Percentiles rank a stretch among this genome's conserved stretches.
Evolutionary conservation across 1,284 basidiomycete species (phyloP).

Genomic region (Tilletia setariae): DNA sequence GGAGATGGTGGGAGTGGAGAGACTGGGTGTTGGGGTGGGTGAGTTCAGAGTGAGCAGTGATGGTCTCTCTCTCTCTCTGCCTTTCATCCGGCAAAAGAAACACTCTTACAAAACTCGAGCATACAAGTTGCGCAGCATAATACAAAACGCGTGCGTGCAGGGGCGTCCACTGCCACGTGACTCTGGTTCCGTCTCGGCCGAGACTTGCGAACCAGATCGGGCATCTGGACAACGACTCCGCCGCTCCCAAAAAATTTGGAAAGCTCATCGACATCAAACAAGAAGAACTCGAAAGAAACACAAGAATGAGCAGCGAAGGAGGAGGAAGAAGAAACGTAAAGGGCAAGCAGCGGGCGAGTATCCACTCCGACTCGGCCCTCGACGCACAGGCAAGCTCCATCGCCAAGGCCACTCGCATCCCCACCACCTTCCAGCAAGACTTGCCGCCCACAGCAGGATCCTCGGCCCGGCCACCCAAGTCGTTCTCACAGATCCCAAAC

Average conservation of each 20-base stretch:
- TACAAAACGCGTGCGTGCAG: neutral
- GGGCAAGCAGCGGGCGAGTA: neutral
- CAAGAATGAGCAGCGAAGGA: slow-evolving; percentile 1
- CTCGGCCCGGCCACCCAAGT: slow-evolving; percentile 43
- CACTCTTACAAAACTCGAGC: neutral
- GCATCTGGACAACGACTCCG: neutral
- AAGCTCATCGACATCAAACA: neutral
- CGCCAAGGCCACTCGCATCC: slow-evolving; percentile 40
- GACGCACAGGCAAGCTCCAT: slow-evolving; percentile 44
- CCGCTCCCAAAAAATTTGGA: slow-evolving; percentile 10
- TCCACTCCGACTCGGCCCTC: slow-evolving; percentile 24
- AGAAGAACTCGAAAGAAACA: neutral
- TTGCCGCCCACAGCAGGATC: slow-evolving; percentile 28
- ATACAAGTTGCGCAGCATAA: neutral
- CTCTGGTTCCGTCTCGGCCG: too few species aligned
- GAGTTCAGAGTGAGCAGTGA: too few species aligned
- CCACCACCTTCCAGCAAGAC: slow-evolving; percentile 41
- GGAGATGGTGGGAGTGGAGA: too few species aligned
- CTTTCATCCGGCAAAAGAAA: neutral
- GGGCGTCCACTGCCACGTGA: too few species aligned
- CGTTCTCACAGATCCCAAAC: slow-evolving; percentile 40
- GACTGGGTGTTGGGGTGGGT: too few species aligned
- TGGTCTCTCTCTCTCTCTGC: too few species aligned
- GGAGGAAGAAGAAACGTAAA: slow-evolving; percentile 9
- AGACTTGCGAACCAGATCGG: too few species aligned